A percentile compares a stretch with the other conserved stretches of the same genome.
Evolutionary conservation across 495 filamentous ascomycete species (phyloP).

Genomic region (Thermothielavioides terrestris): DNA sequence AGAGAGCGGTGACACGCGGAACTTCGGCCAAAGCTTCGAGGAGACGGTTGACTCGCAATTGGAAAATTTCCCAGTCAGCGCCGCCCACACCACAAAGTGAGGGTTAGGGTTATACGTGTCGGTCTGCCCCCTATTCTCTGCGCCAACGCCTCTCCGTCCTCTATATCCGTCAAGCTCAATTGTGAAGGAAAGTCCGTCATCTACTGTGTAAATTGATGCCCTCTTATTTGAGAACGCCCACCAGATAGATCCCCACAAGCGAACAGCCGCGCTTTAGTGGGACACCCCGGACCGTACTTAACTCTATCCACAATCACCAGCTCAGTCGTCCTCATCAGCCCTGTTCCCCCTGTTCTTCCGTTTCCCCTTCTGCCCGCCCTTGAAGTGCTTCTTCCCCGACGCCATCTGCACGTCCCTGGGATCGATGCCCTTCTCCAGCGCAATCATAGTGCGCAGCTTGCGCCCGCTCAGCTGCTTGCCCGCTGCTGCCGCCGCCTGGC

Average conservation of each 20-base stretch:
- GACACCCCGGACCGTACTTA: no score
- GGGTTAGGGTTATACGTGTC: constrained; percentile 22
- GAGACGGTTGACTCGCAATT: not conserved
- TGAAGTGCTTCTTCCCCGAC: constrained; percentile 91
- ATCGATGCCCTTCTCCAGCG: constrained; percentile 76
- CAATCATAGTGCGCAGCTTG: constrained; percentile 77
- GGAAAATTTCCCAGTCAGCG: constrained; percentile 19
- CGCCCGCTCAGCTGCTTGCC: constrained; percentile 69
- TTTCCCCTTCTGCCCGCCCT: constrained; percentile 59
- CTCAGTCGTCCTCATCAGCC: constrained; percentile 17
- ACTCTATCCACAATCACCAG: not conserved
- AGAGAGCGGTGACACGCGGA: constrained; percentile 7
- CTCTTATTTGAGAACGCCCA: constrained; percentile 8
- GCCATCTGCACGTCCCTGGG: constrained; percentile 64
- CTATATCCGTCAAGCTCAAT: not conserved
- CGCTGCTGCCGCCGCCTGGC: constrained; percentile 38
- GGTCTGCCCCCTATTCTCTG: no score
- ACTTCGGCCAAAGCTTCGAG: constrained; percentile 10
- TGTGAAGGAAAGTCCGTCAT: not conserved
- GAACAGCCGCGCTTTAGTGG: no score
- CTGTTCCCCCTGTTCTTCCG: constrained; percentile 32
- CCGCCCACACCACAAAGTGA: not conserved
- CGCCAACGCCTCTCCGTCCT: not conserved
- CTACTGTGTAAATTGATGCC: not conserved
- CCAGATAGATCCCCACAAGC: not conserved